Base-by-base conservation (phyloP, 371 early-diverging fungal genomes). In the Fennellomyces sp. region DNA sequence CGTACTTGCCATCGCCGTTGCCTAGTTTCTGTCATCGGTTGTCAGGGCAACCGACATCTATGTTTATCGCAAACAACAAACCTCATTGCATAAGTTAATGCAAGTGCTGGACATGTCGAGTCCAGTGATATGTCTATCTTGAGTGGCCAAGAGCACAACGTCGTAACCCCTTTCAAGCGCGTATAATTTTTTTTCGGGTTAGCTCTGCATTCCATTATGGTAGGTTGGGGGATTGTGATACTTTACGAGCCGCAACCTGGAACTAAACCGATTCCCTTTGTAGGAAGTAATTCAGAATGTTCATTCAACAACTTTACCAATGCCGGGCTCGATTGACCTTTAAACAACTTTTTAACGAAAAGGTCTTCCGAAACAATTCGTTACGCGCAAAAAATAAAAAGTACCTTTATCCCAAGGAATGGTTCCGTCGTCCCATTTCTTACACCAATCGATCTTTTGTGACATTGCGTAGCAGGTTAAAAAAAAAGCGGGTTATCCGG, bases 201-300 rank as follows among this genome's bases (percentile, higher is more conserved):
- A 33, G 35, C 35, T n/a, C n/a, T n/a, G n/a, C 36, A 6, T 35
- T 38, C 23, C 10, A 29, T 41, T 15, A 54, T 29, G 23, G 27
- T 35, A 13, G 25, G 29, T 25, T 42, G 15, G 10, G 6, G 1
- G 11, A 2, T 53, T 55, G 36, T 28, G n/a, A n/a, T 11, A 39
- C 41, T 51, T n/a, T 76, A 91, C 26, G 85, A 72, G 7, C 95
- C 95, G 56, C 94, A 94, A 13, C 94, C 95, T 2, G 95, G 94
- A 26, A 95, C 92, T 11, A 95, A 78, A 19, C 78, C 88, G 38
- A 64, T 69, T 25, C 88, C 90, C n/a, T 69, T 45, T 15, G 69
- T 39, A 33, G 90, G 89, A 35, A 91, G 72, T 49, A 84, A 67
- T 12, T 80, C 65, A 12, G 69, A 42, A 15, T 76, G 68, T 8